phyloP scores from a whole-genome alignment of 352 stramenopile species.

The Globisporangium rhizosaccharum region DNA sequence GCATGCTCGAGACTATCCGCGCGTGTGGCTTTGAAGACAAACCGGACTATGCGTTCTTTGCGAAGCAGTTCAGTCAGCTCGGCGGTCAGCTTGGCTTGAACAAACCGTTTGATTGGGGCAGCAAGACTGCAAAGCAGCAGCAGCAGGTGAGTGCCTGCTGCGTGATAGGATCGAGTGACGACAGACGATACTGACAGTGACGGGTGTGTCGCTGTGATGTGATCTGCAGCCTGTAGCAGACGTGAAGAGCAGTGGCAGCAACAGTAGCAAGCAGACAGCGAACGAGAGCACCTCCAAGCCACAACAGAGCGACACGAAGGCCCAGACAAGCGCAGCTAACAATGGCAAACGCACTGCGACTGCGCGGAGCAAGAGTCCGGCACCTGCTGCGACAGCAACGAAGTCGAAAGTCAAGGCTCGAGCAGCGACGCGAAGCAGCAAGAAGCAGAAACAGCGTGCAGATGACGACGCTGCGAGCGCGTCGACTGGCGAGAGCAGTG shows the following conservation, averaged over 20 bases:
- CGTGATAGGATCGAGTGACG: not conserved
- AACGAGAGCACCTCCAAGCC: not conserved
- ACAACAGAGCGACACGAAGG: not conserved
- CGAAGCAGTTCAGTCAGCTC: conserved; percentile 43
- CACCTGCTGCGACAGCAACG: not conserved
- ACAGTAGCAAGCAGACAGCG: not conserved
- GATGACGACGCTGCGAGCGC: not conserved
- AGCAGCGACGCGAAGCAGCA: not conserved
- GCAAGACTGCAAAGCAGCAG: conserved; percentile 10
- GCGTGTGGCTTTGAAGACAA: conserved; percentile 64
- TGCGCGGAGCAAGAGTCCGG: conserved; percentile 8
- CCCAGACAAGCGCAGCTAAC: not conserved
- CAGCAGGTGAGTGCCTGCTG: not conserved
- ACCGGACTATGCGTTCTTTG: conserved; percentile 73
- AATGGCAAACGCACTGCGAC: not conserved
- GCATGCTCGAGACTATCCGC: conserved; percentile 57
- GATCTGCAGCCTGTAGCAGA: no score
- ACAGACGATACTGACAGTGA: no score
- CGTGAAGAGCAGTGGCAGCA: no score
- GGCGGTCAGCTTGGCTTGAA: conserved; percentile 28
- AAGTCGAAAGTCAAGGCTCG: not conserved
- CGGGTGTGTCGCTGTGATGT: not conserved
- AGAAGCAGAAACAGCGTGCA: conserved; percentile 3
- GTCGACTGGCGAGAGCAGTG: conserved; percentile 2
- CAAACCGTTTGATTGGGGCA: conserved; percentile 42